Conservation (phyloP, 1,139 yeast genomes). For the Yamadazyma dendronema region DNA sequence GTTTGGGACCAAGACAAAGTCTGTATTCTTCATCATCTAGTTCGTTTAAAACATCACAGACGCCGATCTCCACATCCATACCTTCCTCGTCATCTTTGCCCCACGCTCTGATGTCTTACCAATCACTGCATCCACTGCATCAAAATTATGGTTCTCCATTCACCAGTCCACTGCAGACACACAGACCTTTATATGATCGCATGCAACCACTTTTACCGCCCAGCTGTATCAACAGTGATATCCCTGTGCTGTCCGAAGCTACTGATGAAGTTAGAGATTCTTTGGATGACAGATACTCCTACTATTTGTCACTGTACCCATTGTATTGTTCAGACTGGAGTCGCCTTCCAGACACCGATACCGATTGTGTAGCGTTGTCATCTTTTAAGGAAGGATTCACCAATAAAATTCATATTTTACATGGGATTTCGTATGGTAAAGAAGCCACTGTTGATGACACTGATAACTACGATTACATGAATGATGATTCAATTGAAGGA, state of each 20-base stretch:
- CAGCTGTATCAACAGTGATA: neutral
- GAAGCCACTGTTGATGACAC: conserved; percentile 17
- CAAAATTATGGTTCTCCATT: conserved; percentile 3
- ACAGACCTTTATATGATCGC: neutral
- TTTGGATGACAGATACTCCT: conserved; percentile 41
- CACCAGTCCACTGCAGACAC: conserved; percentile 5
- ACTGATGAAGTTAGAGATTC: neutral
- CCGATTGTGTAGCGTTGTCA: conserved; percentile 59
- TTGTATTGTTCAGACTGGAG: conserved; percentile 72
- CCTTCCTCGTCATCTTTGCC: neutral
- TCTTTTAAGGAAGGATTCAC: conserved; percentile 69
- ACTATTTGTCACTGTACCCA: conserved; percentile 61
- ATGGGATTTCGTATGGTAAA: conserved; percentile 36
- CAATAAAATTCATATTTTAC: conserved; percentile 53
- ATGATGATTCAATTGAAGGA: conserved; percentile 30
- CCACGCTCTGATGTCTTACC: neutral
- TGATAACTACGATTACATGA: conserved; percentile 1
- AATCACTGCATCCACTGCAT: neutral
- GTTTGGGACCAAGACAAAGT: conserved; percentile 7
- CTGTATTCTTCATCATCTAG: neutral
- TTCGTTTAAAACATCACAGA: neutral
- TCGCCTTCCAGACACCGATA: conserved; percentile 28
- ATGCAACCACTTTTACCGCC: conserved; percentile 7
- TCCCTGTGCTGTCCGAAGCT: neutral
- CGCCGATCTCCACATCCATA: neutral